A percentile compares a stretch with the other conserved stretches of the same genome.
These are phyloP conservation scores for Citrus mangshanensis DNA, from an alignment of 345 rosid species.

Conservation along the genomic window DNA sequence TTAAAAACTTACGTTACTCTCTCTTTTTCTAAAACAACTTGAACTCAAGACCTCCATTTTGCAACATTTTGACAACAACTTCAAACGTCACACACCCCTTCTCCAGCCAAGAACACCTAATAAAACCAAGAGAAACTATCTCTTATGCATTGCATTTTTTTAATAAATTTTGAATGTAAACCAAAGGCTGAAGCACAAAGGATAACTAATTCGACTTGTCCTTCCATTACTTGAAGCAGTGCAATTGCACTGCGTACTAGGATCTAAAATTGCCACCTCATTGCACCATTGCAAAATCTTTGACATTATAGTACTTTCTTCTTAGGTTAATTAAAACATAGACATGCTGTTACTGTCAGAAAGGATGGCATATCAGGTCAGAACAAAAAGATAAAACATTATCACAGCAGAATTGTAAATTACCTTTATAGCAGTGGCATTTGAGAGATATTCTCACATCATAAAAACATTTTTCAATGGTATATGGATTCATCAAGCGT, in stretches of 20 bases:
- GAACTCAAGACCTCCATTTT: constrained; percentile 21
- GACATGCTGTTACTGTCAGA: too few relatives aligned
- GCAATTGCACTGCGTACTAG: not conserved
- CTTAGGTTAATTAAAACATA: too few relatives aligned
- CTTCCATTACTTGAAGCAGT: not conserved
- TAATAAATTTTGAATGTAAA: not conserved
- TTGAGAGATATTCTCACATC: not conserved
- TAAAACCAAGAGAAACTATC: not conserved
- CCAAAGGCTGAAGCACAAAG: not conserved
- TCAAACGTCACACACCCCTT: constrained; percentile 25
- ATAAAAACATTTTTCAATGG: not conserved
- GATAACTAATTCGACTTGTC: too few relatives aligned
- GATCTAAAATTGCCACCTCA: not conserved
- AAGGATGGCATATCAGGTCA: too few relatives aligned
- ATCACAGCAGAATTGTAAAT: too few relatives aligned
- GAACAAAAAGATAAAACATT: too few relatives aligned
- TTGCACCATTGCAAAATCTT: not conserved
- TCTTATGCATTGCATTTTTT: not conserved
- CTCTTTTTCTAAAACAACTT: constrained; percentile 18
- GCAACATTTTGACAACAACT: constrained; percentile 28
- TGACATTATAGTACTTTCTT: not conserved
- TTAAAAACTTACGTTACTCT: constrained; percentile 14
- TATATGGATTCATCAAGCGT: too few relatives aligned
- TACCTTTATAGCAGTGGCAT: not conserved
- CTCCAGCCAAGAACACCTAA: constrained; percentile 27